These are phyloP conservation scores for Bolboschoenus planiculmis DNA, from an alignment of 176 grass and related monocot species.

Conservation along the genomic window DNA sequence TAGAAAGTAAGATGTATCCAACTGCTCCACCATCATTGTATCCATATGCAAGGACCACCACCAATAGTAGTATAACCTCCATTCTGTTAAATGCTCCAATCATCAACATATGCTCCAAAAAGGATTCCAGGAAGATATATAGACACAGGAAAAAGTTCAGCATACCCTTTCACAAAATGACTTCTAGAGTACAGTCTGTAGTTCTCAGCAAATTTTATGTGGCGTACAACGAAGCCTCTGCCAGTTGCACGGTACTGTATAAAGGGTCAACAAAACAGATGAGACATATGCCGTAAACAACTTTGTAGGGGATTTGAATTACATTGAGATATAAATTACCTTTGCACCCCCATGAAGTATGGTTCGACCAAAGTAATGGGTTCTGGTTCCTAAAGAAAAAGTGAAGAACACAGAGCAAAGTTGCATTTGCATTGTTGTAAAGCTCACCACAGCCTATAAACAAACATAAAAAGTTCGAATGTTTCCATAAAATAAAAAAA, in stretches of 20 bases:
- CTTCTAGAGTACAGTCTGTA: conserved; percentile 87
- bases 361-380: conserved; percentile 88
- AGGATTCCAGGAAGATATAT: background rate
- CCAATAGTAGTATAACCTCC: conserved; percentile 75
- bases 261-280: conserved; percentile 12
- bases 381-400: conserved; percentile 90
- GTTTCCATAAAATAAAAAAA: background rate
- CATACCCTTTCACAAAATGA: conserved; percentile 97
- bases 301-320: background rate
- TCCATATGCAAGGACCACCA: conserved; percentile 69
- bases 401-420: conserved; percentile 93
- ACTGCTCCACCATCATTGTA: conserved; percentile 77
- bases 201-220: conserved; percentile 95
- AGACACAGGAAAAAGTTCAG: background rate
- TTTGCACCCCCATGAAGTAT: conserved; percentile 94
- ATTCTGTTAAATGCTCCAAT: conserved; percentile 42
- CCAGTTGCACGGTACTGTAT: conserved; percentile 84
- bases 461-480: conserved; percentile 23
- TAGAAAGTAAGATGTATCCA: conserved; percentile 85
- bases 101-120: conserved; percentile 6
- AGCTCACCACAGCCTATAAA: conserved; percentile 71
- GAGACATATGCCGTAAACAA: background rate
- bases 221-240: conserved; percentile 77
- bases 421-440: conserved; percentile 91
- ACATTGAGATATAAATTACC: conserved; percentile 30